Percentiles rank a stretch among this genome's conserved stretches.
These are phyloP conservation scores for Penstemon newberryi DNA, from an alignment of 257 asterid species.

Conservation along the genomic window DNA sequence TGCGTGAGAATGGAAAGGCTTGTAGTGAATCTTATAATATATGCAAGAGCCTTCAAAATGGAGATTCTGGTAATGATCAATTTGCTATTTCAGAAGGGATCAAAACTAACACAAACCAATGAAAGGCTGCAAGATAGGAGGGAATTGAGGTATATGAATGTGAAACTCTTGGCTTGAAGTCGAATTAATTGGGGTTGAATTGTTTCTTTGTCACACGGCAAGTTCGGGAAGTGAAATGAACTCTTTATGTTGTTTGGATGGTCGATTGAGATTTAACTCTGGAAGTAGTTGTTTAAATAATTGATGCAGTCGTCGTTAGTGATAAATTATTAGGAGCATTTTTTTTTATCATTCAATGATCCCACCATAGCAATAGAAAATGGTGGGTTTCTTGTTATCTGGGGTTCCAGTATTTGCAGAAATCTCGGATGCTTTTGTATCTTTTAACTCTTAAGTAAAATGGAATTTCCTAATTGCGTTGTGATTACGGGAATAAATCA, in stretches of 20 bases:
- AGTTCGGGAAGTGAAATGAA: slow-evolving; percentile 16
- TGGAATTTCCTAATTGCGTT: not conserved
- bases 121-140: slow-evolving; percentile 22
- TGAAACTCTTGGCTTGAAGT: slow-evolving; percentile 1
- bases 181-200: slow-evolving; percentile 18
- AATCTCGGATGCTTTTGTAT: slow-evolving; percentile 44
- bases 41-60: slow-evolving; percentile 34
- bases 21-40: slow-evolving; percentile 22
- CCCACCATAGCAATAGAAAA: slow-evolving; percentile 38
- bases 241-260: slow-evolving; percentile 17
- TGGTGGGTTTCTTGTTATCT: slow-evolving; percentile 35
- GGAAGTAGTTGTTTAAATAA: slow-evolving; percentile 26
- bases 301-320: slow-evolving; percentile 15
- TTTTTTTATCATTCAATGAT: slow-evolving; percentile 31
- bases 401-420: slow-evolving; percentile 58
- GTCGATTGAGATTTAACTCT: slow-evolving; percentile 23
- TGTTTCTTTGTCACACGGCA: slow-evolving; percentile 2
- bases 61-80: slow-evolving; percentile 24
- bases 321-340: slow-evolving; percentile 23
- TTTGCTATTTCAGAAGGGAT: slow-evolving; percentile 1
- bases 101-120: slow-evolving; percentile 5
- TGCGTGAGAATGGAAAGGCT: slow-evolving; percentile 35
- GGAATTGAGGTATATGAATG: slow-evolving; percentile 10
- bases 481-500: not conserved
- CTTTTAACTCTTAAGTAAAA: slow-evolving; percentile 4